These are phyloP conservation scores for Tilletia caries DNA, from an alignment of 1,284 basidiomycete species.

Conservation along the genomic window DNA sequence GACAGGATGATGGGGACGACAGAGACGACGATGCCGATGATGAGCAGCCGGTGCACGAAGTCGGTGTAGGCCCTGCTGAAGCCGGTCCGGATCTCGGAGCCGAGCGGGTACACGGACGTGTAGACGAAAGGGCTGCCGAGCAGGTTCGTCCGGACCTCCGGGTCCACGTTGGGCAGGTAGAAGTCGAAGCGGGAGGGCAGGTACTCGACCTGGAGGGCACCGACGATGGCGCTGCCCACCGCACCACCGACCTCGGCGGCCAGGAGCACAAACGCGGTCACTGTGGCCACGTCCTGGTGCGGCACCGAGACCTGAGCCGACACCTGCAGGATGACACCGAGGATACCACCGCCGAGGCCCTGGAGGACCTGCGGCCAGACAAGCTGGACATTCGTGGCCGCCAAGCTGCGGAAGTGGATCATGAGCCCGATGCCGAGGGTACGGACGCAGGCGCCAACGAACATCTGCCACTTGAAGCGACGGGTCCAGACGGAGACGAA, in stretches of 20 bases:
- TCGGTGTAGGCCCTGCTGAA: conserved; percentile 45
- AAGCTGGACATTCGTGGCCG: conserved; percentile 40
- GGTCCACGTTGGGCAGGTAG: conserved; percentile 30
- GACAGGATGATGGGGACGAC: conserved; percentile 39
- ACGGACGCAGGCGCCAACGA: conserved; percentile 40
- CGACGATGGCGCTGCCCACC: conserved; percentile 42
- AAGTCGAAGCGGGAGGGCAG: conserved; percentile 30
- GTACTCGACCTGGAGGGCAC: conserved; percentile 38
- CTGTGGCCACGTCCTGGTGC: conserved; percentile 51
- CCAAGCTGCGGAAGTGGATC: conserved; percentile 42
- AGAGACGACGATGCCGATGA: conserved; percentile 38
- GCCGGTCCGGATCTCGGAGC: conserved; percentile 29
- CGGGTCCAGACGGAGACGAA: conserved; percentile 38
- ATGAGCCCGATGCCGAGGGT: conserved; percentile 49
- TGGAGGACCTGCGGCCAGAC: conserved; percentile 50
- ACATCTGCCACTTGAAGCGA: conserved; percentile 47
- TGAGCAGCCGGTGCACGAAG: conserved; percentile 40
- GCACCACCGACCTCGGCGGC: conserved; percentile 47
- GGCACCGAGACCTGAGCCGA: conserved; percentile 49
- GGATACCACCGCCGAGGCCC: conserved; percentile 49
- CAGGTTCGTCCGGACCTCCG: conserved; percentile 20
- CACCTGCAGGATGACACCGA: conserved; percentile 46
- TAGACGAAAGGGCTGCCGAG: conserved; percentile 21
- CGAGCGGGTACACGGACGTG: conserved; percentile 28
- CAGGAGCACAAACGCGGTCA: conserved; percentile 50